Evolutionary conservation across 2,329 filamentous ascomycete genomes (phyloP).

Genomic region (Fusarium falciforme): DNA sequence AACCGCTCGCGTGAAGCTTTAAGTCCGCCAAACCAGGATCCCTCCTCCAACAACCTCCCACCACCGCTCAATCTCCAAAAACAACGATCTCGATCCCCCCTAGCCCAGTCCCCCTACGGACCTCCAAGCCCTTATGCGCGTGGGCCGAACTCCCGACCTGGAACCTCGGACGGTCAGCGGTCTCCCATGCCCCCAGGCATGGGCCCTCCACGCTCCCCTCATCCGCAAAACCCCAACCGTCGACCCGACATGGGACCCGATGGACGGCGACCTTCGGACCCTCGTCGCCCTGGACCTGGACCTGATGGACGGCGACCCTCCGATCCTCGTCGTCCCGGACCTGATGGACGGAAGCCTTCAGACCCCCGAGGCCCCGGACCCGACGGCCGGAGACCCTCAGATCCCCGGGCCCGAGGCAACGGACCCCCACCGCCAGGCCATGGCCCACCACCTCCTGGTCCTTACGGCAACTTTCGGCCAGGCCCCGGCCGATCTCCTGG

Average conservation of each 20-base stretch:
- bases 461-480: conserved; percentile 37
- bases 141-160: conserved; percentile 47
- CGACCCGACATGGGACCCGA: conserved; percentile 44
- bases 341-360: conserved; percentile 20
- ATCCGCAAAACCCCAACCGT: conserved; percentile 44
- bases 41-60: conserved; percentile 52
- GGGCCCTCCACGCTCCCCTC: conserved; percentile 44
- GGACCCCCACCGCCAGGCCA: conserved; percentile 35
- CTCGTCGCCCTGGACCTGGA: conserved; percentile 31
- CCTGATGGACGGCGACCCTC: conserved; percentile 33
- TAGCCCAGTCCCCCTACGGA: conserved; percentile 51
- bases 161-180: conserved; percentile 48
- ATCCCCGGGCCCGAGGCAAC: conserved; percentile 24
- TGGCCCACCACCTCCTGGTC: conserved; percentile 33
- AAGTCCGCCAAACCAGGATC: conserved; percentile 52
- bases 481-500: conserved; percentile 34
- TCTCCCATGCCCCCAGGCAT: conserved; percentile 44
- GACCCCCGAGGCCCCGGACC: conserved; percentile 17
- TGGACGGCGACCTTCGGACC: conserved; percentile 34
- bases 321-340: conserved; percentile 16
- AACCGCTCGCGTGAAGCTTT: conserved; percentile 66
- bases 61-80: conserved; percentile 55
- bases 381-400: conserved; percentile 5
- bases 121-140: conserved; percentile 47
- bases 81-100: conserved; percentile 59